Base-by-base conservation (phyloP, 179 eudicot genomes). In the Sideroxylon spinosum region DNA sequence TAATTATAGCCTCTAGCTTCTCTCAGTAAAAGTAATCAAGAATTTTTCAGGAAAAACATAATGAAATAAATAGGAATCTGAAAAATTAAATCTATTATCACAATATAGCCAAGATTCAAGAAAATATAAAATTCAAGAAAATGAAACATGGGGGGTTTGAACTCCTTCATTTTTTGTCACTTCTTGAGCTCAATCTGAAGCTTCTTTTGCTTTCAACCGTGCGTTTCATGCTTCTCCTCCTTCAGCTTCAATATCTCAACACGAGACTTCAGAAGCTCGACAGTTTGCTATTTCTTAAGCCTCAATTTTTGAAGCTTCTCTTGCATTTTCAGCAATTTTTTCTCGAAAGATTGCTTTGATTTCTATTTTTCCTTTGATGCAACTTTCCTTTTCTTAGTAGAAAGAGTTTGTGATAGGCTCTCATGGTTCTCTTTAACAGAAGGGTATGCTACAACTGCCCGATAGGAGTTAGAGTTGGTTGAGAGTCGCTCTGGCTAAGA, bases 231-330 rank as follows among this genome's bases (percentile, higher is more conserved):
- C 44, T 37, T 6, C 44, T 37, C 44, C 44, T 37, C 44, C 44
- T 37, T 93, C 84, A 80, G 68, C 86, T 82, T 89, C 87, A 92
- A 70, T 9, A 80, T 80, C 84, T 91, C 93, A 28, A 91, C 93
- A 53, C 78, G 90, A 72, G 84, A 89, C 91, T 91, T 92, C 89
- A 93, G 83, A 67, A 93, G 75, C 57, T 89, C 92, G 81, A 92
- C 97, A 7, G 93, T 88, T 57, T 91, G 85, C 85, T 86, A 92
- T 82, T 94, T 94, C 88, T 90, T 97, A 19, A 94, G 81, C 83
- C 80, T 91, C 93, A 94, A 28, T 57, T 87, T 83, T 87, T 87
- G 88, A 81, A 94, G 84, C 92, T 90, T 89, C 64, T 92, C 91
- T 61, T 90, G 93, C 98, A 94, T 87, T 66, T 92, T 96, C 53